Conservation (phyloP, 1,139 yeast genomes). For the Taphrina confusa region DNA sequence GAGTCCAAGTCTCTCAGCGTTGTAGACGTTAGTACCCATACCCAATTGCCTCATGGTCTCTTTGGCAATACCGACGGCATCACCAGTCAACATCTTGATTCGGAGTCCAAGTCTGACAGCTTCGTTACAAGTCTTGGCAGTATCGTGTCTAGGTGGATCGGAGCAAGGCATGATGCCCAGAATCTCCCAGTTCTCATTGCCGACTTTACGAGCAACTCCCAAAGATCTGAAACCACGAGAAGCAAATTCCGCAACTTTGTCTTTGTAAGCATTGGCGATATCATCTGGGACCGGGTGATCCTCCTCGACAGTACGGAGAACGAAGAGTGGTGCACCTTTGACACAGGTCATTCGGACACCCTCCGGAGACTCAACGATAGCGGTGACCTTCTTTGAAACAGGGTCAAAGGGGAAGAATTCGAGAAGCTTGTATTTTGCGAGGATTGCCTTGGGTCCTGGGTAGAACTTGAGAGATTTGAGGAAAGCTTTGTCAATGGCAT, state of each 20-base stretch:
- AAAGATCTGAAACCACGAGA: constrained; percentile 73
- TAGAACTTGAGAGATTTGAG: constrained; percentile 71
- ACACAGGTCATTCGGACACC: constrained; percentile 69
- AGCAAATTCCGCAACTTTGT: constrained; percentile 71
- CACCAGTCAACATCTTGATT: constrained; percentile 74
- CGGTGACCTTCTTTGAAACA: constrained; percentile 70
- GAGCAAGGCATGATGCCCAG: constrained; percentile 73
- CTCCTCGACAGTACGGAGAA: constrained; percentile 67
- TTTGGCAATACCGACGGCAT: constrained; percentile 74
- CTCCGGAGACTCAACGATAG: constrained; percentile 66
- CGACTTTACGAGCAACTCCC: constrained; percentile 73
- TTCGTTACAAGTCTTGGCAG: constrained; percentile 67
- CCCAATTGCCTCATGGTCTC: constrained; percentile 72
- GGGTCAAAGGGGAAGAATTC: constrained; percentile 74
- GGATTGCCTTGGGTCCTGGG: constrained; percentile 65
- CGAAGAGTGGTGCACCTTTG: constrained; percentile 73
- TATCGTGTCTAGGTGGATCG: constrained; percentile 76
- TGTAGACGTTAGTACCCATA: constrained; percentile 69
- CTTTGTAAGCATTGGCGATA: constrained; percentile 64
- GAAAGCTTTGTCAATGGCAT: constrained; percentile 97
- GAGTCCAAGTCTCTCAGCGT: constrained; percentile 69
- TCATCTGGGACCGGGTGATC: constrained; percentile 68
- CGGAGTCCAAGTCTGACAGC: constrained; percentile 67
- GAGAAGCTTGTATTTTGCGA: constrained; percentile 65
- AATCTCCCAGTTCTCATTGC: constrained; percentile 71